phyloP scores from a whole-genome alignment of 179 eudicot genomes.

The Heliamphora pulchella region DNA sequence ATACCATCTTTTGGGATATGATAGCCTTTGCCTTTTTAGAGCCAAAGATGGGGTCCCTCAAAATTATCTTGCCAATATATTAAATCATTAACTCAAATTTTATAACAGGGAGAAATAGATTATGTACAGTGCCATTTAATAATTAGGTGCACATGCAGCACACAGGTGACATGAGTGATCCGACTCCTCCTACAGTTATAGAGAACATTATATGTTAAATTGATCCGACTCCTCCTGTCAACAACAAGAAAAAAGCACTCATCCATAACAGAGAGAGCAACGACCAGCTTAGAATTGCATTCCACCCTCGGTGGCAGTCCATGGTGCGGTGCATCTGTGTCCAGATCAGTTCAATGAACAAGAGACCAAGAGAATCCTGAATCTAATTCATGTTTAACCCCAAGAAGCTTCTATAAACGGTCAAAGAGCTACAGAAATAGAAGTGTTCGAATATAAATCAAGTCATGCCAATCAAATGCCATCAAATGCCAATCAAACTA shows the following conservation, averaged over 20 bases:
- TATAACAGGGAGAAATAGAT: not conserved
- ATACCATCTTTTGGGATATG: not conserved
- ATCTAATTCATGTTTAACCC: slow-evolving; percentile 81
- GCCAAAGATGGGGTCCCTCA: not conserved
- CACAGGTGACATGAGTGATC: not conserved
- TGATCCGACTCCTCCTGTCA: slow-evolving; percentile 83
- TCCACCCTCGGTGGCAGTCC: slow-evolving; percentile 62
- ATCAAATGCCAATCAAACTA: not conserved
- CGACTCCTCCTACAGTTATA: too few species aligned
- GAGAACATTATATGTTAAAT: slow-evolving; percentile 74
- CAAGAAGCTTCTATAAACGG: slow-evolving; percentile 72
- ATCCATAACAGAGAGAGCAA: slow-evolving; percentile 80
- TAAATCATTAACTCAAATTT: not conserved
- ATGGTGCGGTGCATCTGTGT: slow-evolving; percentile 42
- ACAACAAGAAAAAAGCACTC: slow-evolving; percentile 88
- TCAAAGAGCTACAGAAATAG: slow-evolving; percentile 53
- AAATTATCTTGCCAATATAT: not conserved
- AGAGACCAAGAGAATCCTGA: slow-evolving; percentile 85
- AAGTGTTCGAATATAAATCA: slow-evolving; percentile 14
- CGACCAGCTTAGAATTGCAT: slow-evolving; percentile 89
- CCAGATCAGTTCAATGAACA: slow-evolving; percentile 62
- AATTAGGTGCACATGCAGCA: not conserved
- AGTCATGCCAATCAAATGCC: not conserved
- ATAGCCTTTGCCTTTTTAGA: not conserved
- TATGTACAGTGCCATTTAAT: not conserved